Conservation (phyloP, 345 rosid species). For the Eucalyptus marginata region DNA sequence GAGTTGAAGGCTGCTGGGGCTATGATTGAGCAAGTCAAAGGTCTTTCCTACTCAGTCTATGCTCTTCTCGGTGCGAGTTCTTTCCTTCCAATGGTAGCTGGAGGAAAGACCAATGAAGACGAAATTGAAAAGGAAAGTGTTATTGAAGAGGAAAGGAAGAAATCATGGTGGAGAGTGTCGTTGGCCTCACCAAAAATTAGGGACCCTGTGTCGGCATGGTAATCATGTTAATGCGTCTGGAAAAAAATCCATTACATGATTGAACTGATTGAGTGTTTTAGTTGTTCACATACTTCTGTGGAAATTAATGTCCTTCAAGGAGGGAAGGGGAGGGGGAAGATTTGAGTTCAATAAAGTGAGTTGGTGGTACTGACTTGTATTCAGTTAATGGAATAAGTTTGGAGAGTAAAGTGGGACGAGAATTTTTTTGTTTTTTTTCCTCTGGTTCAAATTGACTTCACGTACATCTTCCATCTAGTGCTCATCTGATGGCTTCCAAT, state of each 20-base stretch:
- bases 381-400: not conserved
- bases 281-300: not conserved
- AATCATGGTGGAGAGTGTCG: constrained; percentile 78
- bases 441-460: not conserved
- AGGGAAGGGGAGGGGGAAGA: not conserved
- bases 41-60: constrained; percentile 69
- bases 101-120: constrained; percentile 18
- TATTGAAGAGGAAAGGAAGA: constrained; percentile 28
- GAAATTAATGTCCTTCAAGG: not conserved
- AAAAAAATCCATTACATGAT: not conserved
- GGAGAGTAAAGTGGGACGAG: not conserved
- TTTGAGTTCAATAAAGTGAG: not conserved
- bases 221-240: not conserved
- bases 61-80: constrained; percentile 83
- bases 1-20: constrained; percentile 75
- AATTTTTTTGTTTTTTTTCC: not conserved
- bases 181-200: constrained; percentile 73
- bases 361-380: not conserved
- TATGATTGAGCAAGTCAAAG: constrained; percentile 96
- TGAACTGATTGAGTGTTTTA: not conserved
- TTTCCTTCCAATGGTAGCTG: constrained; percentile 51
- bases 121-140: constrained; percentile 16
- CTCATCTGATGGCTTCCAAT: not conserved
- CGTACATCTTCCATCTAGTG: not conserved
- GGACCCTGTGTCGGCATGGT: constrained; percentile 42